Base-by-base conservation (phyloP, 345 rosid genomes). In the Kandelia obovata region DNA sequence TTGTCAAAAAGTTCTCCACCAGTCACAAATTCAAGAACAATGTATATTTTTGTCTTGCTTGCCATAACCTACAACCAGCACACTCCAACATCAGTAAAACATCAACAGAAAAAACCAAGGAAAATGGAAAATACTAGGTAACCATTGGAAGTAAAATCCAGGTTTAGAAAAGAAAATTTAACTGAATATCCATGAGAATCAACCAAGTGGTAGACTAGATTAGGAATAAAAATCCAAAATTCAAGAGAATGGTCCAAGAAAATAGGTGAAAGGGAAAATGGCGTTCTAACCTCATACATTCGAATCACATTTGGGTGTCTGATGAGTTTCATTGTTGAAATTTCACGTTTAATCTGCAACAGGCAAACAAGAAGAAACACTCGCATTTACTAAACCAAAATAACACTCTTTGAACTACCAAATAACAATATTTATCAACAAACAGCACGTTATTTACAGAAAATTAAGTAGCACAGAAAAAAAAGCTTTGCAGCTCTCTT, bases 1-100 rank as follows among this genome's bases (percentile, higher is more conserved):
- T 87, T 90, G 82, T 96, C 97, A 70, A 96, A 92, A 76, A 95
- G 97, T 84, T 96, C 99, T 30, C 98, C 98, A 35, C 99, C 99
- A 58, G 99, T 92, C 26, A 89, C 94, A 51, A 96, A 89, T 71
- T 96, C 92, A 82, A 96, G 62, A 49, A 96, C 97, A 34, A 96
- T 92, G 77, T 96, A 96, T 68, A 96, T 92, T 75, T 89, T 92
- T 6, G 91, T 84, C 84, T 96, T 96, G 84, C 99, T 96, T 5
- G 98, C 99, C 99, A 96, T 96, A 73, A 96, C 99, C 99, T 92
- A 19, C 71, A 82, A 58, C 55, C 80, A 34, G 11, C 79, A 73
- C 21, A 66, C 53, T 47, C 58, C 63, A 6, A 53, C 13, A 68
- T 43, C 4, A 73, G 28, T 74, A n/a, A 63, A 47, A 32, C 34